A percentile compares a stretch with the other conserved stretches of the same genome.
These are phyloP conservation scores for Psilocybe tampanensis DNA, from an alignment of 768 basidiomycete species.

Conservation along the genomic window DNA sequence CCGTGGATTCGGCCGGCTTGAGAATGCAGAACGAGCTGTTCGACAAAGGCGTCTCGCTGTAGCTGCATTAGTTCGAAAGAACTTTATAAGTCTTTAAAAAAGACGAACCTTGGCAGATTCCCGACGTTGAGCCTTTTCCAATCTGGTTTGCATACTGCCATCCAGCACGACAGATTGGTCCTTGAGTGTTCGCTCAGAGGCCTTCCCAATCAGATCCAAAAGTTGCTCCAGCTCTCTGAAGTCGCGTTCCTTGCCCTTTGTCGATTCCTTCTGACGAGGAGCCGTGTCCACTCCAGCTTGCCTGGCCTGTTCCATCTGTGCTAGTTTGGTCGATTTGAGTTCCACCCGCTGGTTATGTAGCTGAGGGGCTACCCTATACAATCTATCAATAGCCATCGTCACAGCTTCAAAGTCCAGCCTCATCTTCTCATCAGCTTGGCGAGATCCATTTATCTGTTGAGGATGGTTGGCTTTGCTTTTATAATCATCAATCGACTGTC, in stretches of 20 bases:
- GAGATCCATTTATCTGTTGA: slow-evolving; percentile 28
- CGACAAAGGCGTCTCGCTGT: slow-evolving; percentile 77
- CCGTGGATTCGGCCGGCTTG: slow-evolving; percentile 71
- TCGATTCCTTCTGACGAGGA: slow-evolving; percentile 7
- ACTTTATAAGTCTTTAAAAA: neutral
- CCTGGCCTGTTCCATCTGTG: slow-evolving; percentile 74
- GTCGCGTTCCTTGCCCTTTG: slow-evolving; percentile 50
- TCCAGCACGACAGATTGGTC: slow-evolving; percentile 75
- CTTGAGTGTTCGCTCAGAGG: slow-evolving; percentile 64
- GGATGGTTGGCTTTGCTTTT: slow-evolving; percentile 30
- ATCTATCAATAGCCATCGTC: slow-evolving; percentile 84
- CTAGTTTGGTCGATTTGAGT: slow-evolving; percentile 68
- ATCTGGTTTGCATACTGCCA: slow-evolving; percentile 53
- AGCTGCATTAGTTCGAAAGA: slow-evolving; percentile 1
- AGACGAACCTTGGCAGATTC: slow-evolving; percentile 64
- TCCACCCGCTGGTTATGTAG: slow-evolving; percentile 93
- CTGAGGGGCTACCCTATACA: slow-evolving; percentile 87
- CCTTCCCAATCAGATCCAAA: slow-evolving; percentile 69
- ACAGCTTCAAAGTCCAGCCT: slow-evolving; percentile 83
- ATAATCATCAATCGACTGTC: slow-evolving; percentile 38
- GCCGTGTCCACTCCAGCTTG: slow-evolving; percentile 35
- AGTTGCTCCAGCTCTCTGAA: slow-evolving; percentile 69
- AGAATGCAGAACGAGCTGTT: slow-evolving; percentile 71
- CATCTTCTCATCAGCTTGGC: slow-evolving; percentile 72
- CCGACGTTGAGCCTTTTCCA: slow-evolving; percentile 58